phyloP scores from a whole-genome alignment of 192 early-diverging fungal species.

The Rhizophagus prolifer region DNA sequence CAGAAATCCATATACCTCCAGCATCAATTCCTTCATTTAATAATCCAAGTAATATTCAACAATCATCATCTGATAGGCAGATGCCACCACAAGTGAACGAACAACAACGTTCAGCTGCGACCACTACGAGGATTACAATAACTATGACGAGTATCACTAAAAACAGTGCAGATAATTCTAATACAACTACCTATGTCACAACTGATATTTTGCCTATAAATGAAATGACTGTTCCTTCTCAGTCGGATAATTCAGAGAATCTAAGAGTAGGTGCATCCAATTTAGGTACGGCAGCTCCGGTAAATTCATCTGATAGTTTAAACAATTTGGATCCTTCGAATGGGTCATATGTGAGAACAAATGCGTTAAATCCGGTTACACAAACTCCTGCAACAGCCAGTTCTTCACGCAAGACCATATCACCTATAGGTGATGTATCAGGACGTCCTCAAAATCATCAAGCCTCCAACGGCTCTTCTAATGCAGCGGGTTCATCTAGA shows the following conservation, averaged over 20 bases:
- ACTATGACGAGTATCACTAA: constrained; percentile 5
- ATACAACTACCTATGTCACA: constrained; percentile 11
- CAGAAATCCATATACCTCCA: constrained; percentile 1
- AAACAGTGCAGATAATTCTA: background rate
- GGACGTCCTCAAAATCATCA: too few relatives aligned
- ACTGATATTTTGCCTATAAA: background rate
- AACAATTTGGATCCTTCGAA: background rate
- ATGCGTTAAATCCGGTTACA: background rate
- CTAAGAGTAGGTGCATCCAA: background rate
- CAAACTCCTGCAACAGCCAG: background rate
- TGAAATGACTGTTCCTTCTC: background rate
- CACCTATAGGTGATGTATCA: too few relatives aligned
- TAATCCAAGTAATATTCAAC: background rate
- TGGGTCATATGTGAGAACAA: background rate
- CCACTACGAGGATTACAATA: background rate
- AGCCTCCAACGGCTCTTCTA: too few relatives aligned
- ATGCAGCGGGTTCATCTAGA: too few relatives aligned
- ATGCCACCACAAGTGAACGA: background rate
- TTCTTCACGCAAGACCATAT: background rate
- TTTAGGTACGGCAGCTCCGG: background rate
- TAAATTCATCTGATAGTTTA: background rate
- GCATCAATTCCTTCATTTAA: background rate
- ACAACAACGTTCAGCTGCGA: background rate
- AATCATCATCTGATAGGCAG: background rate
- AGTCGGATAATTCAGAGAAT: background rate